These are phyloP conservation scores for Megacollybia marginata DNA, from an alignment of 768 basidiomycete genomes.

Conservation along the genomic window DNA sequence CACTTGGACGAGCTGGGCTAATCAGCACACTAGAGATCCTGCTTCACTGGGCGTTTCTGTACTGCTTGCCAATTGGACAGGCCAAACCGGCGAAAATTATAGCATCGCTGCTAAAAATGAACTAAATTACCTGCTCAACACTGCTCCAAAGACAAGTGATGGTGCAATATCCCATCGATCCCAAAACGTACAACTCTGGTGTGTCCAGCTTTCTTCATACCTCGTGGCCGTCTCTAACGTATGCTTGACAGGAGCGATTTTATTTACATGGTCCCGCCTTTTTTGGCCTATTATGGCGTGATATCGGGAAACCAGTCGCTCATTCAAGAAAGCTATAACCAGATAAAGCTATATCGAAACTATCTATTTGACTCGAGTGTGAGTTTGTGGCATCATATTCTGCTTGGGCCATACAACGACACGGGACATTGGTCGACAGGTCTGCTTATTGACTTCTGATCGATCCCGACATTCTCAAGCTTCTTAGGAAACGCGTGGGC, in stretches of 20 bases:
- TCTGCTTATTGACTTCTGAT: constrained; percentile 3
- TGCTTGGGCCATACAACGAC: constrained; percentile 47
- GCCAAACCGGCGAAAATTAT: constrained; percentile 9
- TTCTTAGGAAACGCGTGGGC: constrained; percentile 80
- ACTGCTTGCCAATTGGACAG: constrained; percentile 53
- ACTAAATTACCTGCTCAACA: constrained; percentile 35
- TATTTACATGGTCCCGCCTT: constrained; percentile 33
- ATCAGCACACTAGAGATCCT: constrained; percentile 68
- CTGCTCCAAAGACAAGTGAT: constrained; percentile 36
- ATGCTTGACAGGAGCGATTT: constrained; percentile 3
- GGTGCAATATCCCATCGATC: constrained; percentile 55
- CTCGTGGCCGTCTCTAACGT: neutral
- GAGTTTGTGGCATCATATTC: constrained; percentile 71
- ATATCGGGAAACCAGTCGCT: constrained; percentile 49
- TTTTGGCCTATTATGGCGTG: constrained; percentile 56
- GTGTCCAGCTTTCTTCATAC: neutral
- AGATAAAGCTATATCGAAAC: constrained; percentile 64
- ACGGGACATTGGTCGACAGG: constrained; percentile 50
- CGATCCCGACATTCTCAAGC: neutral
- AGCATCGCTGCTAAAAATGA: constrained; percentile 35
- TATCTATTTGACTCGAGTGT: constrained; percentile 48
- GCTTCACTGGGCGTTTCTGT: constrained; percentile 71
- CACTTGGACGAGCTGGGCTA: neutral
- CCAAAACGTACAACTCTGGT: constrained; percentile 47
- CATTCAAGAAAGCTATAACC: constrained; percentile 58